These are phyloP conservation scores for Phascolomyces articulosus DNA, from an alignment of 371 early-diverging fungal genomes.

Conservation along the genomic window DNA sequence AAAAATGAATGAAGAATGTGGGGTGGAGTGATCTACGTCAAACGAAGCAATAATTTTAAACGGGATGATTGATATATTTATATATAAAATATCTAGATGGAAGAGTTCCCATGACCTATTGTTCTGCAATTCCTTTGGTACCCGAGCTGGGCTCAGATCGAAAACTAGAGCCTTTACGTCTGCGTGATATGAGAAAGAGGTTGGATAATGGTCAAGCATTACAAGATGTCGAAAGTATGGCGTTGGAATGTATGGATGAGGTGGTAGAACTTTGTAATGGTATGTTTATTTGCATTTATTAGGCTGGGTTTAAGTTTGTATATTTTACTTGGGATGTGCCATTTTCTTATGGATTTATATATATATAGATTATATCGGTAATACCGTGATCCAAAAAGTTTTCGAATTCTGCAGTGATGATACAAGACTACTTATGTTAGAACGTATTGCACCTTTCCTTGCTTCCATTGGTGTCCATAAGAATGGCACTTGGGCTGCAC, in stretches of 20 bases:
- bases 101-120: constrained; percentile 50
- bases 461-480: constrained; percentile 88
- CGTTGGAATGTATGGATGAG: constrained; percentile 63
- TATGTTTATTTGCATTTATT: constrained; percentile 52
- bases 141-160: constrained; percentile 71
- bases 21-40: not conserved
- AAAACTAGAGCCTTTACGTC: constrained; percentile 74
- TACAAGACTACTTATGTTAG: constrained; percentile 50
- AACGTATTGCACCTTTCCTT: constrained; percentile 68
- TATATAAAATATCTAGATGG: constrained; percentile 15
- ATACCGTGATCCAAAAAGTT: constrained; percentile 82
- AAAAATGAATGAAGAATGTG: not conserved
- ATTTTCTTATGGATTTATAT: not conserved
- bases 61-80: not conserved
- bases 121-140: constrained; percentile 68
- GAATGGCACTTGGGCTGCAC: constrained; percentile 93
- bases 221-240: constrained; percentile 62
- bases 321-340: too few relatives aligned
- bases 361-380: constrained; percentile 85
- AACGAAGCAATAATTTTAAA: not conserved
- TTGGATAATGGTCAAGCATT: constrained; percentile 64
- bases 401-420: constrained; percentile 67
- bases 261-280: constrained; percentile 44
- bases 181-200: constrained; percentile 86
- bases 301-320: not conserved